phyloP scores from a whole-genome alignment of 2,329 filamentous ascomycete genomes.

The Myriosclerotinia scirpicola region DNA sequence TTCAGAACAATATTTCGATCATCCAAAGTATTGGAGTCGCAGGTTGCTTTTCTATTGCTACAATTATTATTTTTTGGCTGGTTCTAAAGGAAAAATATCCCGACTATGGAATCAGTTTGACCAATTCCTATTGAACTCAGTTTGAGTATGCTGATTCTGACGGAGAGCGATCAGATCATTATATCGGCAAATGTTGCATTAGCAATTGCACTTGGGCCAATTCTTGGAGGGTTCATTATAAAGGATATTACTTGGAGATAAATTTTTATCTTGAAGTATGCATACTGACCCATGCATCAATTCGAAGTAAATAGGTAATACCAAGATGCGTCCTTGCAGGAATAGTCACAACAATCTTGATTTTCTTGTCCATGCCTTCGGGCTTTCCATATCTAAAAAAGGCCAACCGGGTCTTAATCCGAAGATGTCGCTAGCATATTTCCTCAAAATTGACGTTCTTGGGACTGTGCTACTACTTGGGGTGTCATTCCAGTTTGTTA shows the following conservation, averaged over 20 bases:
- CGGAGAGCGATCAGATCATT: not conserved
- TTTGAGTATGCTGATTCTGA: constrained; percentile 26
- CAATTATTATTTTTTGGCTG: constrained; percentile 9
- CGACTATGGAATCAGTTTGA: constrained; percentile 31
- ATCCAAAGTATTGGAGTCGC: constrained; percentile 49
- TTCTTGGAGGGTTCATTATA: constrained; percentile 40
- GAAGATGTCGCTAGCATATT: not conserved
- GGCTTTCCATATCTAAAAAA: constrained; percentile 9
- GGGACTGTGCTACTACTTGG: constrained; percentile 2
- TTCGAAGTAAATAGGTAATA: not conserved
- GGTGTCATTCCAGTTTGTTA: constrained; percentile 7
- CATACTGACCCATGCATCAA: not conserved
- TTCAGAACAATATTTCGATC: constrained; percentile 26
- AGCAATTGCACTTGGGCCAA: constrained; percentile 32
- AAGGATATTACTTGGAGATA: constrained; percentile 43
- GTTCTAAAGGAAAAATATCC: constrained; percentile 25
- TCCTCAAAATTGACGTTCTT: not conserved
- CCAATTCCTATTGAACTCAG: not conserved
- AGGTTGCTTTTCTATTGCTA: constrained; percentile 42
- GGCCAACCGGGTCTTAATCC: not conserved
- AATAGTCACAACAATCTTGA: not conserved
- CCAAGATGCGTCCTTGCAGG: not conserved
- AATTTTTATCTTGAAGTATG: constrained; percentile 19
- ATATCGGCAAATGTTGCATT: no score
- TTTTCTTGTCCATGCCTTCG: not conserved